These are phyloP conservation scores for Leptographium wingfieldii DNA, from an alignment of 2,329 filamentous ascomycete genomes.

Conservation along the genomic window DNA sequence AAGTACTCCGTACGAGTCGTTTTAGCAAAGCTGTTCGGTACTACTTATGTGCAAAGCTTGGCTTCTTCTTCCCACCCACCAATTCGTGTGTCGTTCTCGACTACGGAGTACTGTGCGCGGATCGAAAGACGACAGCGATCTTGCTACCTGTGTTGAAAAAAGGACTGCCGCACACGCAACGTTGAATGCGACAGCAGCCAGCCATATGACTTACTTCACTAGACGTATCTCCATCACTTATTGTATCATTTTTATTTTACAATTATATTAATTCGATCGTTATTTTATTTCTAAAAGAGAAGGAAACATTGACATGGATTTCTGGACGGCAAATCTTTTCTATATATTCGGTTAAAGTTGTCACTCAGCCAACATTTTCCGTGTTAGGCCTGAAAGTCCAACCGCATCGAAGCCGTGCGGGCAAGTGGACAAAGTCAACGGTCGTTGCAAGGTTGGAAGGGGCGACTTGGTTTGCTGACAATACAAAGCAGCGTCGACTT, in stretches of 20 bases:
- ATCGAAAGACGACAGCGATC: neutral
- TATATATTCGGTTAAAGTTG: neutral
- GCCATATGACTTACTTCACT: neutral
- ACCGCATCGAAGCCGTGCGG: neutral
- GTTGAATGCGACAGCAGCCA: neutral
- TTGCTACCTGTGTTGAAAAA: neutral
- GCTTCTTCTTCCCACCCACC: neutral
- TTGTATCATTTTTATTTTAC: neutral
- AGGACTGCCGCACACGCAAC: neutral
- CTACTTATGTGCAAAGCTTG: neutral
- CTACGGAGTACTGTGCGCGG: neutral
- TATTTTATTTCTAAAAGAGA: neutral
- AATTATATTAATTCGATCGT: neutral
- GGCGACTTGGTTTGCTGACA: neutral
- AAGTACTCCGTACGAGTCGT: neutral
- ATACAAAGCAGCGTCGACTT: neutral
- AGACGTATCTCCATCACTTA: neutral
- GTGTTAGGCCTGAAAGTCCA: neutral
- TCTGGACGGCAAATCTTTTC: neutral
- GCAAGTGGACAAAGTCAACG: slow-evolving; percentile 1
- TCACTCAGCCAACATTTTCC: neutral
- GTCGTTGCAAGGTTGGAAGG: neutral
- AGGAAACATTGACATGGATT: neutral
- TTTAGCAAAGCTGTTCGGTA: neutral
- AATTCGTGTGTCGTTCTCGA: neutral